Conservation (phyloP, 2,329 filamentous ascomycete species). For the Aspergillus tubingensis region DNA sequence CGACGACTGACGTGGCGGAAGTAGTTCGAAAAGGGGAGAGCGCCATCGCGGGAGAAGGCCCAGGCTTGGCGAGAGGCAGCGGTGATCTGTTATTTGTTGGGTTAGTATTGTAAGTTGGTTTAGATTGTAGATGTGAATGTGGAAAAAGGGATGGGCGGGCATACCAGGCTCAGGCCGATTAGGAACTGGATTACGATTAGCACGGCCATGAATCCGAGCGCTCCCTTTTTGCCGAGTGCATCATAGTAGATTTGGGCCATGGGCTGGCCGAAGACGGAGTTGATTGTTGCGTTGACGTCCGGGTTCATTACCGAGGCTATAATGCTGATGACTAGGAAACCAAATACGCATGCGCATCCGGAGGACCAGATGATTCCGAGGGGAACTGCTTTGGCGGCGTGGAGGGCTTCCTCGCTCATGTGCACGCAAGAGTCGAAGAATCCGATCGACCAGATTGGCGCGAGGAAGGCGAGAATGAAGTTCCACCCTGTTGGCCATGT, state of each 20-base stretch:
- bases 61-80: constrained; percentile 63
- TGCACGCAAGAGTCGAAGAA: constrained; percentile 61
- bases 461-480: constrained; percentile 63
- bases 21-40: constrained; percentile 60
- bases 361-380: constrained; percentile 62
- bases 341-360: constrained; percentile 54
- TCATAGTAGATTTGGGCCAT: constrained; percentile 63
- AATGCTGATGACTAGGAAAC: constrained; percentile 60
- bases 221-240: constrained; percentile 60
- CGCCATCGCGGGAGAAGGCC: constrained; percentile 65
- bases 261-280: constrained; percentile 58
- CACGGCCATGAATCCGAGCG: constrained; percentile 60
- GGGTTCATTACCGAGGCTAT: constrained; percentile 59
- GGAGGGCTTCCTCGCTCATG: constrained; percentile 63
- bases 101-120: neutral
- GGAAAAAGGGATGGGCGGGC: neutral
- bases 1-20: constrained; percentile 58
- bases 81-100: constrained; percentile 43
- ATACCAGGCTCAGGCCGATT: constrained; percentile 59
- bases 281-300: constrained; percentile 53
- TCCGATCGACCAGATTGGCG: constrained; percentile 61
- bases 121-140: neutral
- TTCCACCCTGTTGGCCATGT: constrained; percentile 60
- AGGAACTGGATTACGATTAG: constrained; percentile 64
- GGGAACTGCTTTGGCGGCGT: constrained; percentile 61